Evolutionary conservation across 2,329 filamentous ascomycete genomes (phyloP).

Genomic region (Pseudocercospora pini-densiflorae): DNA sequence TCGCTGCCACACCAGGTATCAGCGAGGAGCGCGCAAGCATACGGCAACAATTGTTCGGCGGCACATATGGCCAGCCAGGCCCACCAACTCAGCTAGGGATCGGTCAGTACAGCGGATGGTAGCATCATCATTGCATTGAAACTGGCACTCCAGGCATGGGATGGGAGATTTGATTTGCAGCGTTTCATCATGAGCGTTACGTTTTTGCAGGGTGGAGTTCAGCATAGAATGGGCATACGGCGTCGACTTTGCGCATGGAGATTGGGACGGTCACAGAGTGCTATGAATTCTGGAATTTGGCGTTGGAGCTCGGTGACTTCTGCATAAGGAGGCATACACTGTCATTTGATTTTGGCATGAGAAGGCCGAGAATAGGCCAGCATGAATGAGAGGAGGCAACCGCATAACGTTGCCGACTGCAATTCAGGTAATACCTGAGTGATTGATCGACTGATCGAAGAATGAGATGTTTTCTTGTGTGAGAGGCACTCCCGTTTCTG

Average conservation of each 20-base stretch:
- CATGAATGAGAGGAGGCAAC: background rate
- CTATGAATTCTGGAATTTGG: background rate
- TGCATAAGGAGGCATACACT: background rate
- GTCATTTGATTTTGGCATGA: background rate
- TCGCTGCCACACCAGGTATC: slow-evolving; percentile 29
- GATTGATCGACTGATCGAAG: background rate
- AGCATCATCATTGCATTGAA: slow-evolving; percentile 5
- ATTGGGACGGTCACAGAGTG: background rate
- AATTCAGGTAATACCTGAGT: background rate
- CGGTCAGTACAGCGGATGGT: slow-evolving; percentile 40
- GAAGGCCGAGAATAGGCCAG: background rate
- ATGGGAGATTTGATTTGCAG: background rate
- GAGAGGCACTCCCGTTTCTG: background rate
- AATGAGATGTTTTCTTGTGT: slow-evolving; percentile 4
- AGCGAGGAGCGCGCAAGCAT: slow-evolving; percentile 51
- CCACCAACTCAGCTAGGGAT: slow-evolving; percentile 59
- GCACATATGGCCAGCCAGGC: slow-evolving; percentile 48
- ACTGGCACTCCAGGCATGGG: background rate
- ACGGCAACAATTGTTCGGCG: slow-evolving; percentile 51
- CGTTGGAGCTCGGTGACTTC: background rate
- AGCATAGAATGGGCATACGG: slow-evolving; percentile 1
- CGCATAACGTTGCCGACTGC: background rate
- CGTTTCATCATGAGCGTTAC: background rate
- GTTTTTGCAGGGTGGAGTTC: background rate
- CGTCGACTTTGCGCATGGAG: background rate